Base-by-base conservation (phyloP, 768 basidiomycete species). In the Leccinum truebloodii region DNA sequence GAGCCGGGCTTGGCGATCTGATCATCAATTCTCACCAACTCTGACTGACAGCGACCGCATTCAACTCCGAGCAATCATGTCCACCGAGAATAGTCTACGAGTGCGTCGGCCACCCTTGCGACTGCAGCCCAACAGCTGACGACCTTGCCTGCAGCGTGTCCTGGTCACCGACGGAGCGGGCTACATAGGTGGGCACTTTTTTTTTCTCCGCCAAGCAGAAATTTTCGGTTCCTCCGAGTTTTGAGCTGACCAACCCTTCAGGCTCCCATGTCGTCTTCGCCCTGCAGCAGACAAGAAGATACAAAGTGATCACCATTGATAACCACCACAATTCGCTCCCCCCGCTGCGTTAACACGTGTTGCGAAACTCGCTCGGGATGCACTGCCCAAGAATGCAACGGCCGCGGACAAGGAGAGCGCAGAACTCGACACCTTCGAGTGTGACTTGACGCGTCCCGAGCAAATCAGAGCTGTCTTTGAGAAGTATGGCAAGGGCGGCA, bases 181-280 rank as follows among this genome's bases (percentile, higher is more conserved):
- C 37, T 95, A 95, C 77, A 95, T 95, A 66, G 94, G 93, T 91
- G 58, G 61, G 77, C 55, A 20, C 12, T 52, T 57, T 61, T 61
- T 52, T 62, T 28, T 53, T 12, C 18, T 8, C 5, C 37, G 2
- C 22, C 3, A 24, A 51, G 28, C 46, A 34, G 3, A 10, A 28
- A 59, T 32, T 20, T 39, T 58, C 26, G 46, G 53, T 58, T 56
- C 59, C 39, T 58, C 55, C 48, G 20, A n/a, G 20, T 48, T 37
- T 20, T n/a, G 22, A 22, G 53, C 62, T 62, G 44, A 74, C 46
- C 37, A 28, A 46, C 53, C 59, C 30, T 41, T 16, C 37, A 94
- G 96, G 95, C 70, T 96, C 95, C 28, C 97, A 99, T 77, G 89
- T 98, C 72, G 87, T 98, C 65, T 92, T 90, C 61, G 80, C 85